Percentiles rank a stretch among this genome's conserved stretches.
Conservation (phyloP, 192 early-diverging fungal species). For the Coemansia sp. region DNA sequence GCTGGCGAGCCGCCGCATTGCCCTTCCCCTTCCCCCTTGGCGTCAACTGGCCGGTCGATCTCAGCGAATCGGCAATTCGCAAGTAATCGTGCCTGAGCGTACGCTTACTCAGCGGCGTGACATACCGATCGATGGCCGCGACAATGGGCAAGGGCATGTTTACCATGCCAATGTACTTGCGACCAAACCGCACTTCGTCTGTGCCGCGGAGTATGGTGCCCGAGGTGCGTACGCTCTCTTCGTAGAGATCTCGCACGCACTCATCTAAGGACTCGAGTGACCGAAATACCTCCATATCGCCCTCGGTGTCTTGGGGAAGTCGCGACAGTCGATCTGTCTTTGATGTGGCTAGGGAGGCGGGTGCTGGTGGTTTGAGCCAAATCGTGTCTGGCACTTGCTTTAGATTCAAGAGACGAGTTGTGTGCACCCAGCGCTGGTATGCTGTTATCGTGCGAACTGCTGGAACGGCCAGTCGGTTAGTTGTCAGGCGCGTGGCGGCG, state of each 20-base stretch:
- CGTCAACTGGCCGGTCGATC: conserved; percentile 38
- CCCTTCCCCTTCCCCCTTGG: conserved; percentile 39
- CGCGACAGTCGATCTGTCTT: background rate
- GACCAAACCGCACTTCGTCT: conserved; percentile 47
- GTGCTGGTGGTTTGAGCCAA: conserved; percentile 15
- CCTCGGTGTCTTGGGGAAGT: background rate
- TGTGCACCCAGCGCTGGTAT: background rate
- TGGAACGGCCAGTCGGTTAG: background rate
- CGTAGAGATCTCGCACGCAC: conserved; percentile 15
- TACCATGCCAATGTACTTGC: conserved; percentile 48
- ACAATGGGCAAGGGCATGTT: conserved; percentile 20
- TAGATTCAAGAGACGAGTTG: background rate
- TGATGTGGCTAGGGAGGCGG: background rate
- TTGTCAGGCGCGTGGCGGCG: background rate
- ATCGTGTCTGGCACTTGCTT: conserved; percentile 26
- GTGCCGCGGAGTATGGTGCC: conserved; percentile 38
- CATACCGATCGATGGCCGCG: conserved; percentile 5
- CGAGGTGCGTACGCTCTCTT: conserved; percentile 4
- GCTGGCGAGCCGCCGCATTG: conserved; percentile 14
- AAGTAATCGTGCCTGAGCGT: conserved; percentile 38
- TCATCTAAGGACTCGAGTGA: conserved; percentile 21
- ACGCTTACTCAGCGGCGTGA: conserved; percentile 8
- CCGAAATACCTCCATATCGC: conserved; percentile 3
- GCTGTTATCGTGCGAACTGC: background rate
- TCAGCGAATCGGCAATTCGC: conserved; percentile 36